Evolutionary conservation across 768 basidiomycete species (phyloP), one percentile per base, ranked within the genome.

Genomic region (Boletus insuetus): DNA sequence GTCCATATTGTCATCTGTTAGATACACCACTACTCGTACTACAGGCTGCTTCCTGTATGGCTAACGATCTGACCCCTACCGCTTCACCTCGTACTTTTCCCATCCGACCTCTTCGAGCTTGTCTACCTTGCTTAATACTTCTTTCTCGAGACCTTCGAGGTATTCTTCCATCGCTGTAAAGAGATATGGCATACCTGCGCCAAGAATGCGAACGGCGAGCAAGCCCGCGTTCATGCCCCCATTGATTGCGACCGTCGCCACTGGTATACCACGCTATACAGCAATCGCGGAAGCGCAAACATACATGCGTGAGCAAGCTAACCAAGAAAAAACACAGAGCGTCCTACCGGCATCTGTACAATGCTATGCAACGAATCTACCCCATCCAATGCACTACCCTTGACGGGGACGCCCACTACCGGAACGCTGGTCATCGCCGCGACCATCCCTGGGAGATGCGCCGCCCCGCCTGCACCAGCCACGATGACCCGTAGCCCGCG

Each of bases 381-480:
- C 0, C 97, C 97, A 69, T 97, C 95, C 13, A 98, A 78, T 0
- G 86, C 80, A 69, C 92, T 94, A 12, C 92, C 95, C 69, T 94
- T 97, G 53, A 99, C 97, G 3, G 97, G 97, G 0, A 99, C 97
- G 13, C 97, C 96, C 32, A 99, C 83, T 0, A 99, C 93, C 0
- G 97, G 96, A 49, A 98, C 69, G 3, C 85, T 78, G 0, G 94
- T 96, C 87, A 97, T 86, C 19, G 91, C 87, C 6, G 96, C 97
- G 1, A 98, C 93, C 97, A 99, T 99, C 0, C 97, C 97, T 0
- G 97, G 97, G 2, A 99, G 75, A 74, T 99, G 97, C 6, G 96
- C 97, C 1, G 97, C 96, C 0, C 97, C 97, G n/a, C 97, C 97
- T 7, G 97, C 97, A 7, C 96, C 96, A 2, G 96, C 96, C 41